Base-by-base conservation (phyloP, 23 red algal genomes). In the Gracilaria domingensis region DNA sequence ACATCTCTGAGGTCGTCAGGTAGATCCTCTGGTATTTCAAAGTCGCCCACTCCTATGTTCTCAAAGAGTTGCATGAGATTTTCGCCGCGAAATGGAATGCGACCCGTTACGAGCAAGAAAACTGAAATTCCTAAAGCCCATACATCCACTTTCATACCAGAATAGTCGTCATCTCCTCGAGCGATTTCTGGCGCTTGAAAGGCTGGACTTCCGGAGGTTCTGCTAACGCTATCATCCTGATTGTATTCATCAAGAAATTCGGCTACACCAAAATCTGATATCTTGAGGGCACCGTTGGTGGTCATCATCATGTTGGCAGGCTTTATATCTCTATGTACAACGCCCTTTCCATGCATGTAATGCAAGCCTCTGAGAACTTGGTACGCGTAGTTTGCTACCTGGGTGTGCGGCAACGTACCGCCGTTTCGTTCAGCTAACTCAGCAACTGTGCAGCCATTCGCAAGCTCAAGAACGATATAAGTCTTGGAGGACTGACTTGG, bases 131-230 rank as follows among this genome's bases (percentile, higher is more conserved):
- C 97, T 54, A 95, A 49, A 24, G 97, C 97, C 97, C 97, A 99
- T 1, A 95, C 95, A 74, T 99, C 97, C 2, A 99, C 97, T 40
- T 95, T 96, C 72, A 79, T 77, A 55, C 97, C 97, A 8, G 91
- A 94, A 56, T 94, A 99, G 47, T 87, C 88, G 17, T 33, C 83
- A 17, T 93, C 94, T 7, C 97, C 97, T n/a, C 71, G 59, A n/a
- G 97, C 97, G 80, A 99, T 96, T 66, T 99, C 97, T 25, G 97
- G 97, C 74, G 97, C 91, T 60, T 96, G 97, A 84, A 99, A 99
- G 28, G 97, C 97, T 38, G 97, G 97, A 55, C 94, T 95, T 30
- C 97, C 97, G 0, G 94, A 88, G 4, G 97, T 96, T 45, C 95
- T 86, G 29, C 94, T 94, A 30, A 96, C 94, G 51, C 78, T 86